Evolutionary conservation across 2,329 filamentous ascomycete genomes (phyloP).

Genomic region (Aspergillus tamarii): DNA sequence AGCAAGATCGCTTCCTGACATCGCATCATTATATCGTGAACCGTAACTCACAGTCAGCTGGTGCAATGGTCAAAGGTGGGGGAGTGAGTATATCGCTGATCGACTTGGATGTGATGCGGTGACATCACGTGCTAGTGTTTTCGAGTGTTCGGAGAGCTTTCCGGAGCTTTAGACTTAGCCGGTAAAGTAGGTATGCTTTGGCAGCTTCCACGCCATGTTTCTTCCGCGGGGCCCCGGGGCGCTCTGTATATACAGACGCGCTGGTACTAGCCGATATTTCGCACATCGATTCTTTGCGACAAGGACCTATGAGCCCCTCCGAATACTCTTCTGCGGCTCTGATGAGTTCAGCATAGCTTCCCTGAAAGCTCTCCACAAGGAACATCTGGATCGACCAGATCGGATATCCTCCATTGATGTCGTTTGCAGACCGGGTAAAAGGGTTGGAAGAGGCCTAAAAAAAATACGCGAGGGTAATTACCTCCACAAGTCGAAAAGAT

Average conservation of each 20-base stretch:
- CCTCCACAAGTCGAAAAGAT: background rate
- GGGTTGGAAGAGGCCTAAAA: conserved; percentile 74
- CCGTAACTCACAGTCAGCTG: conserved; percentile 19
- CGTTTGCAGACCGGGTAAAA: conserved; percentile 77
- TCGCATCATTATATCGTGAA: conserved; percentile 33
- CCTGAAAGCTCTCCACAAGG: conserved; percentile 68
- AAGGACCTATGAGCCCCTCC: conserved; percentile 60
- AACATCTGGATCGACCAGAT: conserved; percentile 56
- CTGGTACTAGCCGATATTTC: conserved; percentile 14
- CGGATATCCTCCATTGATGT: conserved; percentile 81
- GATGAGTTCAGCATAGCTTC: conserved; percentile 86
- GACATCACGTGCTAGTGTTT: conserved; percentile 37
- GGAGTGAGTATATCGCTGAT: conserved; percentile 15
- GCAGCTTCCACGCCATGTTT: conserved; percentile 26
- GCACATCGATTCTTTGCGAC: conserved; percentile 31
- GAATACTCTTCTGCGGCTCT: conserved; percentile 91
- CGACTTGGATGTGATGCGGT: conserved; percentile 25
- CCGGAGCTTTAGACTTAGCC: conserved; percentile 9
- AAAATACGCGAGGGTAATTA: conserved; percentile 64
- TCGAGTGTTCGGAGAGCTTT: conserved; percentile 16
- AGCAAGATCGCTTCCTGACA: conserved; percentile 41
- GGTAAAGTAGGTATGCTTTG: conserved; percentile 9
- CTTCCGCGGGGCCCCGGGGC: conserved; percentile 24
- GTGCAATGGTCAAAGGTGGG: conserved; percentile 10
- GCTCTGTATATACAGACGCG: conserved; percentile 28